Conservation (phyloP, 441 rosid genomes). For the Mallotus japonicus region DNA sequence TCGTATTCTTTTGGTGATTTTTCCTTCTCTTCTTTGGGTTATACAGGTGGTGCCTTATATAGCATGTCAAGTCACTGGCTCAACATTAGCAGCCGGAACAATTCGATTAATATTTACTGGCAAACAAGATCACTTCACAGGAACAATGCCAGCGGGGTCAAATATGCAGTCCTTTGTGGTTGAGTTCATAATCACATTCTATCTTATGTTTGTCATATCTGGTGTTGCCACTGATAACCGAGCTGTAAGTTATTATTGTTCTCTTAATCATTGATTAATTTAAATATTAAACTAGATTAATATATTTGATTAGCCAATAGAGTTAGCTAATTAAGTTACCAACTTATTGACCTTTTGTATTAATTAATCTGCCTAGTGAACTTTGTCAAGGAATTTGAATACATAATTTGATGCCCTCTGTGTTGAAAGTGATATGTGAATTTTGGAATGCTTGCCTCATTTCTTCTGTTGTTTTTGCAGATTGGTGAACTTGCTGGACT, state of each 20-base stretch:
- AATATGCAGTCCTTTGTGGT: conserved; percentile 64
- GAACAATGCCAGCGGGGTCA: conserved; percentile 73
- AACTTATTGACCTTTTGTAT: conserved; percentile 9
- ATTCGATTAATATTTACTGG: conserved; percentile 64
- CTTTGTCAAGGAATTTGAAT: background rate
- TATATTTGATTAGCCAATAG: background rate
- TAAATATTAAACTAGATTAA: background rate
- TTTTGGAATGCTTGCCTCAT: background rate
- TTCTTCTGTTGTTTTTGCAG: conserved; percentile 29
- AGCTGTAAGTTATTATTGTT: conserved; percentile 51
- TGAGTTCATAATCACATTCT: conserved; percentile 94
- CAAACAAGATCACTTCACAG: conserved; percentile 54
- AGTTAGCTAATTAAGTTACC: conserved; percentile 18
- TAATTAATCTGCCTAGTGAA: background rate
- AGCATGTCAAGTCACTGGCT: conserved; percentile 60
- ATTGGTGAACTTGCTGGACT: conserved; percentile 92
- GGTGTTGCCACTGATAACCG: conserved; percentile 91
- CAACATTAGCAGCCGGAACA: conserved; percentile 78
- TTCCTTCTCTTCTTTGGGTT: background rate
- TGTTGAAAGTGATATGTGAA: conserved; percentile 15
- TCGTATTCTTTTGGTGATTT: background rate
- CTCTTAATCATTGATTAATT: background rate
- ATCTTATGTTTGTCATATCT: conserved; percentile 78
- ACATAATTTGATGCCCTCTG: background rate
- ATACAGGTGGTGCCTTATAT: conserved; percentile 73